phyloP scores from a whole-genome alignment of 192 early-diverging fungal genomes.

The Fimicolochytrium jonesii region DNA sequence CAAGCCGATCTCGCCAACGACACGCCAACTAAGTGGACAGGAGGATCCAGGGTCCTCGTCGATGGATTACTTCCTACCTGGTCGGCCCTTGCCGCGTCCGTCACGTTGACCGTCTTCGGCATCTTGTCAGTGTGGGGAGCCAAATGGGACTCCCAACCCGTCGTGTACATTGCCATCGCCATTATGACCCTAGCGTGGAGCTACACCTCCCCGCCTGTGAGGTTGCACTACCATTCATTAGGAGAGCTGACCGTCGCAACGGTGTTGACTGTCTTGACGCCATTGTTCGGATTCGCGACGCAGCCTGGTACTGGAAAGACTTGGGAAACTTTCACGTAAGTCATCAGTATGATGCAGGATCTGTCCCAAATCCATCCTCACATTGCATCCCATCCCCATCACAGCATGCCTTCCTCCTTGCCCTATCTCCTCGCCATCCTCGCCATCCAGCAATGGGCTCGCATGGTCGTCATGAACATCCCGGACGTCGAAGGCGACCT shows the following conservation, averaged over 20 bases:
- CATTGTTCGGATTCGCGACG: conserved; percentile 4
- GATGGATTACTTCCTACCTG: conserved; percentile 7
- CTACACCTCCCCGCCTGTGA: conserved; percentile 6
- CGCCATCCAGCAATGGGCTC: conserved; percentile 8
- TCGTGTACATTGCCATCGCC: neutral
- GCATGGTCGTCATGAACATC: conserved; percentile 12
- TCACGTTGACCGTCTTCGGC: neutral
- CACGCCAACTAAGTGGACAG: conserved; percentile 8
- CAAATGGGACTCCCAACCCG: neutral
- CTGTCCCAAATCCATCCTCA: no score
- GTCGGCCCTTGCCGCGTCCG: conserved; percentile 2
- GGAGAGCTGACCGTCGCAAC: conserved; percentile 7
- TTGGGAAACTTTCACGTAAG: conserved; percentile 2
- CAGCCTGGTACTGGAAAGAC: neutral
- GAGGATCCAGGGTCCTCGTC: conserved; percentile 5
- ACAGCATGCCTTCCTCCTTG: conserved; percentile 1
- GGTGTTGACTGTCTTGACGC: neutral
- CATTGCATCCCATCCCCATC: no score
- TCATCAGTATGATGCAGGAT: no score
- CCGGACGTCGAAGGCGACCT: conserved; percentile 1
- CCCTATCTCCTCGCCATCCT: conserved; percentile 3
- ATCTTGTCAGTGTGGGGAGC: neutral
- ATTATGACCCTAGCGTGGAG: neutral
- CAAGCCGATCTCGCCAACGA: conserved; percentile 11
- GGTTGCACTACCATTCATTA: conserved; percentile 13